Evolutionary conservation across 768 basidiomycete genomes (phyloP), one percentile per base, ranked within the genome.

Genomic region (Cystofilobasidium bisporidii): DNA sequence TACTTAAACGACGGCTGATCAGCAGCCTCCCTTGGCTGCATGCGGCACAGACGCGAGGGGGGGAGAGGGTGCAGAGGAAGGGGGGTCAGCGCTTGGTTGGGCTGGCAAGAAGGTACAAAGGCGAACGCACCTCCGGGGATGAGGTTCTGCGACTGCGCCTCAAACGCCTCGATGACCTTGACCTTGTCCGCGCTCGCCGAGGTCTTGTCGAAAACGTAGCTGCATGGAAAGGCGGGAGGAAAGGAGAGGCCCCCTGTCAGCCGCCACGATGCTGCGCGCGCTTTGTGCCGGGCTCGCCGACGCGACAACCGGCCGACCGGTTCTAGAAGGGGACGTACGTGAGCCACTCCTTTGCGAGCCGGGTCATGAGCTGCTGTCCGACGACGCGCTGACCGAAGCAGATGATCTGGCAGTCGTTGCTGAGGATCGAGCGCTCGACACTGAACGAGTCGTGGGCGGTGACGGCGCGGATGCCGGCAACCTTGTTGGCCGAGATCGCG

Each of bases 331-430:
- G 17, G 9, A 45, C 41, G 41, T 24, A 65, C 64, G 55, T 72
- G 20, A 77, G 64, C 75, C 75, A 77, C 63, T 77, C 75, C 28
- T 64, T 62, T 17, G 73, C 73, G 6, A 77, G 61, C 50, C 73
- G 71, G 57, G 72, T 62, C 18, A 74, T 73, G 8, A 76, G 65
- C 58, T 76, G 74, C 11, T 73, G 67, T 2, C 76, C 76, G 36
- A 77, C 75, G 17, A 77, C 76, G 15, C 76, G 55, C 61, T 77
- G 76, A 28, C 76, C 76, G 10, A 77, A 65, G 67, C 73, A 73
- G 0, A 77, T 70, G 56, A 77, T 72, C 63, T 77, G 76, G 40
- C 73, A 74, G 65, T 77, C 72, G 59, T 77, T 77, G 30, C 72
- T 73, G 45, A 75, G 74, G 59, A 77, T 71, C 33, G 74, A 70